phyloP scores from a whole-genome alignment of 2,329 filamentous ascomycete genomes.

The Pleoardoris graminearum region DNA sequence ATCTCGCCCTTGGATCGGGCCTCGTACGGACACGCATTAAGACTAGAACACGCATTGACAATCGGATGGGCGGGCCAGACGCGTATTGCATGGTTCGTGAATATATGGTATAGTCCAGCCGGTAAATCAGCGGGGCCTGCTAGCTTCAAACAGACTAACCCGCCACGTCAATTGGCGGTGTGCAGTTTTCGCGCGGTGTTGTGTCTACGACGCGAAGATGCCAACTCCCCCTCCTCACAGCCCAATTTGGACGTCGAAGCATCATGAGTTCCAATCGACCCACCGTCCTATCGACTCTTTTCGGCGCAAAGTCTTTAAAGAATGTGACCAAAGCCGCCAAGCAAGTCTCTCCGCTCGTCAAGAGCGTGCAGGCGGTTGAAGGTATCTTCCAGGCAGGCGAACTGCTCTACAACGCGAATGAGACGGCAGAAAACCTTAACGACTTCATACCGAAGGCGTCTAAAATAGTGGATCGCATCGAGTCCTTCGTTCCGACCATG shows the following conservation, averaged over 20 bases:
- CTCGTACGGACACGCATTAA: no score
- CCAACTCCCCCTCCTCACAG: no score
- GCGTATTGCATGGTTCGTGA: no score
- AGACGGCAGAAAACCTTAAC: slow-evolving; percentile 4
- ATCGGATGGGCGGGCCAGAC: no score
- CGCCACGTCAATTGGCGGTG: neutral
- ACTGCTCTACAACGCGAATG: slow-evolving; percentile 7
- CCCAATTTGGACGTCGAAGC: neutral
- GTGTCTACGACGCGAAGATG: neutral
- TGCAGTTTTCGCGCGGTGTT: neutral
- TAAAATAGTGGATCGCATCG: slow-evolving; percentile 5
- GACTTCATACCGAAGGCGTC: slow-evolving; percentile 10
- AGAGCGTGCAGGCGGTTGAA: slow-evolving; percentile 7
- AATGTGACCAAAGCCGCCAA: slow-evolving; percentile 1
- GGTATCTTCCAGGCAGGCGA: slow-evolving; percentile 5
- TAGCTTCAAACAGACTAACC: neutral
- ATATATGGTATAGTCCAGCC: no score
- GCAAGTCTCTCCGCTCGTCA: slow-evolving; percentile 5
- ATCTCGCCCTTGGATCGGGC: no score
- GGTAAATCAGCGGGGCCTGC: neutral
- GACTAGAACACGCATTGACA: no score
- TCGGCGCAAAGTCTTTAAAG: slow-evolving; percentile 1
- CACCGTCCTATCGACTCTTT: neutral
- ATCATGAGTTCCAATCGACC: slow-evolving; percentile 2
- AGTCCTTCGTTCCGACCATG: slow-evolving; percentile 8